These are phyloP conservation scores for Ophiocordyceps australis DNA, from an alignment of 2,329 filamentous ascomycete species.

Conservation along the genomic window DNA sequence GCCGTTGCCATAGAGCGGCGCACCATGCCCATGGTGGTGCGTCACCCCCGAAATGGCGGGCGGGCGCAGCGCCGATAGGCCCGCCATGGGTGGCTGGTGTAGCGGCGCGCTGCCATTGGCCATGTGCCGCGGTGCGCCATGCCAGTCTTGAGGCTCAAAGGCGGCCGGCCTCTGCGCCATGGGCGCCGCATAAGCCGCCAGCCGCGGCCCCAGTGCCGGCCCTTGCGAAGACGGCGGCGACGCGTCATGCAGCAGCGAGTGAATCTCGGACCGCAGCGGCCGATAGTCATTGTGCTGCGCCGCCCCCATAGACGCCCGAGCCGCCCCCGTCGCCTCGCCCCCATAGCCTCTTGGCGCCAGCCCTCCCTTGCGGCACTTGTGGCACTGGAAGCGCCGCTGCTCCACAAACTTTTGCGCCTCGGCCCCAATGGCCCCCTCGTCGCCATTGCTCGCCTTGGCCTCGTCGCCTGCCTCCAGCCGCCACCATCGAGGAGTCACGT, in stretches of 20 bases:
- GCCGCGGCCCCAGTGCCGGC: constrained; percentile 3
- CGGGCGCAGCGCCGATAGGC: constrained; percentile 28
- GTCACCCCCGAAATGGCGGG: constrained; percentile 24
- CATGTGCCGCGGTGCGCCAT: constrained; percentile 7
- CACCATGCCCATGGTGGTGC: constrained; percentile 16
- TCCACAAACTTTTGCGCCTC: constrained; percentile 41
- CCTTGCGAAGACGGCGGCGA: constrained; percentile 1
- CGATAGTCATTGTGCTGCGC: constrained; percentile 10
- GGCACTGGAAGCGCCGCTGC: constrained; percentile 50
- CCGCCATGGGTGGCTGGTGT: constrained; percentile 10
- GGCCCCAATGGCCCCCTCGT: constrained; percentile 28
- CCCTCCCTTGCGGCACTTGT: constrained; percentile 51
- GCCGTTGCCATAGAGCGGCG: constrained; percentile 20
- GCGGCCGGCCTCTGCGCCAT: constrained; percentile 1
- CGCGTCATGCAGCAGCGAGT: constrained; percentile 4
- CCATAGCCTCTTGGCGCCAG: too few species aligned
- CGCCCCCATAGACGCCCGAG: too few species aligned
- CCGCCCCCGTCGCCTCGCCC: constrained; percentile 6
- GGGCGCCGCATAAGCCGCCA: constrained; percentile 5
- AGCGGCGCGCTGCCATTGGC: constrained; percentile 24
- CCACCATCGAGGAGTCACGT: constrained; percentile 63
- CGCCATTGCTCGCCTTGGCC: constrained; percentile 31
- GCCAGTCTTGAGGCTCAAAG: constrained; percentile 2
- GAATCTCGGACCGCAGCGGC: constrained; percentile 5
- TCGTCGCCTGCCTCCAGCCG: constrained; percentile 33